Conservation (phyloP, 129 eudicot species). For the Chrysanthemum seticuspe region DNA sequence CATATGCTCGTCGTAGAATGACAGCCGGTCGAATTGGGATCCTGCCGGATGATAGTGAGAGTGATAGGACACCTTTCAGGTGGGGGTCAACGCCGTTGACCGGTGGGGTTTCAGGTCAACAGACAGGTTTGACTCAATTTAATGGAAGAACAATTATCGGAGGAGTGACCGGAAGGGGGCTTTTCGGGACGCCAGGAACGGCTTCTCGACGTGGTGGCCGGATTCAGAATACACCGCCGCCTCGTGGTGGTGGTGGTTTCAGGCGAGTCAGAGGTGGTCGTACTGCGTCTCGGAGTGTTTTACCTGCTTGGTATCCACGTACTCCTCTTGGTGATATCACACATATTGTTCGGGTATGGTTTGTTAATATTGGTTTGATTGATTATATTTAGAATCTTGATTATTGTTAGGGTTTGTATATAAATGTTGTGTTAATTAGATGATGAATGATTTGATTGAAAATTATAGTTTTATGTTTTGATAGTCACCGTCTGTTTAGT, state of each 20-base stretch:
- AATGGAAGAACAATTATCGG: constrained; percentile 4
- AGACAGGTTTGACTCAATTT: constrained; percentile 20
- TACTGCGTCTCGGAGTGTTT: constrained; percentile 16
- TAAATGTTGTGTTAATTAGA: too few relatives aligned
- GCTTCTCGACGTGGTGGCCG: constrained; percentile 40
- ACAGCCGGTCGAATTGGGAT: constrained; percentile 18
- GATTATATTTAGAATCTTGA: not conserved
- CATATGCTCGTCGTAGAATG: constrained; percentile 24
- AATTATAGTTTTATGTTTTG: too few relatives aligned
- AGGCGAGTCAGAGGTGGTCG: constrained; percentile 38
- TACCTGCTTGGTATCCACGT: constrained; percentile 85
- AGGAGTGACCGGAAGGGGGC: constrained; percentile 31
- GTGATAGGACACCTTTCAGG: constrained; percentile 41
- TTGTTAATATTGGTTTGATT: not conserved
- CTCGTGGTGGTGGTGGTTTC: constrained; percentile 9
- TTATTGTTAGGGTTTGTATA: too few relatives aligned
- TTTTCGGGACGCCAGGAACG: constrained; percentile 36
- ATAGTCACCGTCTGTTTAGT: too few relatives aligned
- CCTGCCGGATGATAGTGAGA: constrained; percentile 26
- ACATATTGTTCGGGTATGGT: constrained; percentile 56
- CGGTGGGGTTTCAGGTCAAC: constrained; percentile 29
- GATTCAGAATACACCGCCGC: constrained; percentile 38
- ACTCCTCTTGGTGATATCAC: constrained; percentile 73
- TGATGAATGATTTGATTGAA: too few relatives aligned
- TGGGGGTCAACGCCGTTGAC: constrained; percentile 49